Evolutionary conservation across 2,329 filamentous ascomycete genomes (phyloP).

Genomic region (Gaeumannomyces tritici): DNA sequence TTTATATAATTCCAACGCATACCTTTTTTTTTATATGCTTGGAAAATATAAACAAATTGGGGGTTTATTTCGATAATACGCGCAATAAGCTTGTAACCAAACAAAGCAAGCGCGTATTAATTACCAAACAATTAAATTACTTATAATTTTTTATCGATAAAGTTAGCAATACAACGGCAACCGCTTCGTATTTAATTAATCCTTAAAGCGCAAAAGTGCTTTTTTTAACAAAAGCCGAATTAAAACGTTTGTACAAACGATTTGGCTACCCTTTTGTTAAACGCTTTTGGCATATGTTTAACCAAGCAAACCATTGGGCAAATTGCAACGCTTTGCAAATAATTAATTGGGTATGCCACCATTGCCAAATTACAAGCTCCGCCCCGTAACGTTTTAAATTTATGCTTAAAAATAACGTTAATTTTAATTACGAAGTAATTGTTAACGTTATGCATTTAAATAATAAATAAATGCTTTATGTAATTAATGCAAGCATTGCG

Average conservation of each 20-base stretch:
- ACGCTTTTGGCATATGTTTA: neutral
- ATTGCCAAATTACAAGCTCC: too few species aligned
- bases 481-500: neutral
- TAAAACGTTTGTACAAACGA: neutral
- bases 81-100: neutral
- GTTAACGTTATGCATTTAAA: too few species aligned
- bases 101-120: neutral
- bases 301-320: neutral
- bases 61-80: neutral
- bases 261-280: neutral
- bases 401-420: too few species aligned
- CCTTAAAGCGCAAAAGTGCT: too few species aligned
- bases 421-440: neutral
- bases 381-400: too few species aligned
- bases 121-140: neutral
- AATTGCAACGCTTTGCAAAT: neutral
- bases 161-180: neutral
- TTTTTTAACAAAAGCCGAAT: neutral
- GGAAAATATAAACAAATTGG: neutral
- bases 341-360: neutral
- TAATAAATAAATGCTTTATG: neutral
- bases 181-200: neutral
- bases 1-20: neutral
- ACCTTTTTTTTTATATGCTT: neutral
- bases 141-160: neutral